These are phyloP conservation scores for Sugiyamaella chiloensis DNA, from an alignment of 805 yeast species.

Conservation along the genomic window DNA sequence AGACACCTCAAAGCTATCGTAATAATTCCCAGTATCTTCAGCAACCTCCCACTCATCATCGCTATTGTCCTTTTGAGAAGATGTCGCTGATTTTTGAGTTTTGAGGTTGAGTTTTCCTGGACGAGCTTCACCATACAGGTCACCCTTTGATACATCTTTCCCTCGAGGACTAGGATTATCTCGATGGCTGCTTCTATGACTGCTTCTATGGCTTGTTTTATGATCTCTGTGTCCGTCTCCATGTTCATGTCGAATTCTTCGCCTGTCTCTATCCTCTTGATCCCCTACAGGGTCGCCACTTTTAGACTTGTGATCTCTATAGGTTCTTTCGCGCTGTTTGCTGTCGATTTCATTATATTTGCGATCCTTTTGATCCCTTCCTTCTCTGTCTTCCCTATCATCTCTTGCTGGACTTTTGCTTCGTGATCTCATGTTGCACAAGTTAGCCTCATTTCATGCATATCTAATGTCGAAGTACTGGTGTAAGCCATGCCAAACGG, in stretches of 20 bases:
- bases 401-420: not conserved
- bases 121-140: too few relatives aligned
- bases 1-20: not conserved
- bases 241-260: too few relatives aligned
- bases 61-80: not conserved
- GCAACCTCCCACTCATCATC: conserved; percentile 20
- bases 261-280: too few relatives aligned
- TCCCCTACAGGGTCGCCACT: too few relatives aligned
- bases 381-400: not conserved
- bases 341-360: too few relatives aligned
- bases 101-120: not conserved
- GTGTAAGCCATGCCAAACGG: conserved; percentile 39
- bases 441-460: not conserved
- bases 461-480: conserved; percentile 33
- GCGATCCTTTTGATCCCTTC: too few relatives aligned
- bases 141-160: too few relatives aligned
- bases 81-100: not conserved
- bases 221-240: too few relatives aligned
- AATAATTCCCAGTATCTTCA: conserved; percentile 12
- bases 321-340: too few relatives aligned
- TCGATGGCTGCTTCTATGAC: not conserved
- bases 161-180: not conserved
- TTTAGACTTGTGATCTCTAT: too few relatives aligned
- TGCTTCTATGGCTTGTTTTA: not conserved
- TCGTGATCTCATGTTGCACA: not conserved